Base-by-base conservation (phyloP, 78 protist species). In the Polysphondylium violaceum region DNA sequence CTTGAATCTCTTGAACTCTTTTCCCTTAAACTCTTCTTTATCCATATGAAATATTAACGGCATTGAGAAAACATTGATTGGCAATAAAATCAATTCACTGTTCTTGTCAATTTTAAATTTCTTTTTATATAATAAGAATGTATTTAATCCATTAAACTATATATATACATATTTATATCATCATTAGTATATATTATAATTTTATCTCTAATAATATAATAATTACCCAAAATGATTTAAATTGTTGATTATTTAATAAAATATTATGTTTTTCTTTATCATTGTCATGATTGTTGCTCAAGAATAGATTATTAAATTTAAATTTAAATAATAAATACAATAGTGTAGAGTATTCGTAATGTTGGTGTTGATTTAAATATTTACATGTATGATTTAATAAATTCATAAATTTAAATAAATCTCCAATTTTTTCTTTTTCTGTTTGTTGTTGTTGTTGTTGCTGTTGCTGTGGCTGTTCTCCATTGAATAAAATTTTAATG, bases 21-120 rank as follows among this genome's bases (percentile, higher is more conserved):
- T 51, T 8, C 33, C 36, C 5, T 61, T 21, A 23, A 43, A 43
- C 27, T 69, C 38, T 5, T 69, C 60, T 25, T 69, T 38, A 21
- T 69, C 60, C 23, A 69, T 69, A 44, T 44, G 40, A 29, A 69
- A 69, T 16, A 67, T 33, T 25, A 67, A 31, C 23, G 74, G 74
- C 38, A 67, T 31, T 23, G 47, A 69, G 27, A 69, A 44, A 44
- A 36, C 44, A 69, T 69, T 69, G 2, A 69, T 44, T 43, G 59
- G 60, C 29, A 69, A 33, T 44, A 69, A 44, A 44, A 69, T 27
- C 44, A 69, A 27, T 44, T 69, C 60, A 31, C 14, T 38, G 14
- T 69, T 51, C 9, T 8, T 69, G 23, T 69, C 33, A 12, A 25
- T 40, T 14, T 25, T 19, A 44, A 23, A 69, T 69, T 47, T 63